Percentiles rank a stretch among this genome's conserved stretches.
phyloP scores from a whole-genome alignment of 1,284 basidiomycete species.

The Heterobasidion occidentale region DNA sequence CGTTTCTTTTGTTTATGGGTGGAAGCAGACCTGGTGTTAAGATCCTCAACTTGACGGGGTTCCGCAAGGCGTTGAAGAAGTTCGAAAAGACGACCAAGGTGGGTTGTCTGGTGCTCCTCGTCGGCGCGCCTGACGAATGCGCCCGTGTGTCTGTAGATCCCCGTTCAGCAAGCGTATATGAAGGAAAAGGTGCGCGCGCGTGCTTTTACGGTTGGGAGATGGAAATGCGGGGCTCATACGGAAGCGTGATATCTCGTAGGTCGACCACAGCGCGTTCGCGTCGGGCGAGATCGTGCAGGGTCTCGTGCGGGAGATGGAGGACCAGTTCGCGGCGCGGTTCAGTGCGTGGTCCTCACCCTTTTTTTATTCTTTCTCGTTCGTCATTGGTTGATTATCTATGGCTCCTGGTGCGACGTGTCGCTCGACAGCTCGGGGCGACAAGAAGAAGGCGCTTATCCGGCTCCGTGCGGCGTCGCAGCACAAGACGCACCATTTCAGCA shows the following conservation, averaged over 20 bases:
- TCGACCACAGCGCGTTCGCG: constrained; percentile 55
- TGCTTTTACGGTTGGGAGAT: neutral
- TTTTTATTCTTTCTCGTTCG: neutral
- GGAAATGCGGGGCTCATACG: neutral
- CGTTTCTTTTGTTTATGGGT: neutral
- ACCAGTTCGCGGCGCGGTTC: constrained; percentile 66
- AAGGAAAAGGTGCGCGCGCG: constrained; percentile 50
- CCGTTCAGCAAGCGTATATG: constrained; percentile 66
- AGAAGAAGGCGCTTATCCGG: constrained; percentile 67
- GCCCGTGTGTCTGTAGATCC: constrained; percentile 29
- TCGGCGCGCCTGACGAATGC: neutral
- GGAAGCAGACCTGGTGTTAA: constrained; percentile 20
- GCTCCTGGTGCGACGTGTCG: neutral
- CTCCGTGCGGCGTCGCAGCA: constrained; percentile 51
- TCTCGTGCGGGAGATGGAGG: constrained; percentile 72
- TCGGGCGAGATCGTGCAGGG: constrained; percentile 53
- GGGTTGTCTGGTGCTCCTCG: constrained; percentile 4
- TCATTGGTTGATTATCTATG: neutral
- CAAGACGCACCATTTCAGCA: constrained; percentile 71
- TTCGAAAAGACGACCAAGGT: constrained; percentile 84
- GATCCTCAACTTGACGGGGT: constrained; percentile 86
- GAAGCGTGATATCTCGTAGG: constrained; percentile 25
- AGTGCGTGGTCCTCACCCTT: constrained; percentile 37
- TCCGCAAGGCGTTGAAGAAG: constrained; percentile 90
- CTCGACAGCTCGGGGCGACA: constrained; percentile 72